Percentiles rank a stretch among this genome's conserved stretches.
phyloP scores from a whole-genome alignment of 2,329 filamentous ascomycete genomes.

The Dactylonectria macrodidyma region DNA sequence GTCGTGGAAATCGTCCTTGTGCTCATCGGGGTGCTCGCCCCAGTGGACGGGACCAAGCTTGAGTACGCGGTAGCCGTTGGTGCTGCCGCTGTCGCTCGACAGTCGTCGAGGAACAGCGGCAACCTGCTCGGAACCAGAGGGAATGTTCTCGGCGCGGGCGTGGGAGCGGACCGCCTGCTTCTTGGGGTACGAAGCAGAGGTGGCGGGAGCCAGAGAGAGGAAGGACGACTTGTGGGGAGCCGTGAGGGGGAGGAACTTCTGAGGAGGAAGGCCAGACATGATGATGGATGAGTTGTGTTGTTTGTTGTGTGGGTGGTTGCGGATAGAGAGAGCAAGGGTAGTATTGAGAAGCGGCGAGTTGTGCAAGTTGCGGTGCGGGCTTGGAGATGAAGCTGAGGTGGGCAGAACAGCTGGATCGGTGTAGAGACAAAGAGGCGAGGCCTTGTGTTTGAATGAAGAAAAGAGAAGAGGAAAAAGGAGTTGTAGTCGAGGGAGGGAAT shows the following conservation, averaged over 20 bases:
- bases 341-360: constrained; percentile 13
- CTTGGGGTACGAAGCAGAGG: constrained; percentile 69
- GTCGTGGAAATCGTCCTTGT: constrained; percentile 71
- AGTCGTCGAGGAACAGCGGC: constrained; percentile 61
- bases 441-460: constrained; percentile 38
- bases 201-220: constrained; percentile 72
- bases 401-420: constrained; percentile 42
- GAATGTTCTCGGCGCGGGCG: constrained; percentile 38
- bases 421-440: constrained; percentile 32
- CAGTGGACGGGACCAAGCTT: constrained; percentile 77
- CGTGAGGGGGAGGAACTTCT: constrained; percentile 47
- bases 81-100: constrained; percentile 60
- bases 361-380: constrained; percentile 15
- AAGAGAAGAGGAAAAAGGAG: constrained; percentile 19
- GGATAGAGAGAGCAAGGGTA: not conserved
- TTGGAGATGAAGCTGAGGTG: constrained; percentile 43
- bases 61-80: constrained; percentile 65
- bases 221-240: constrained; percentile 55
- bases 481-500: constrained; percentile 40
- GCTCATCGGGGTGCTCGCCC: constrained; percentile 71
- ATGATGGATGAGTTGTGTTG: constrained; percentile 31
- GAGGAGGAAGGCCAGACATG: constrained; percentile 46
- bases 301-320: constrained; percentile 23
- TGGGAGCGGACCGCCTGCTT: constrained; percentile 52
- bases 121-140: constrained; percentile 44